phyloP scores from a whole-genome alignment of 257 asterid genomes.

The Solanum rostratum region DNA sequence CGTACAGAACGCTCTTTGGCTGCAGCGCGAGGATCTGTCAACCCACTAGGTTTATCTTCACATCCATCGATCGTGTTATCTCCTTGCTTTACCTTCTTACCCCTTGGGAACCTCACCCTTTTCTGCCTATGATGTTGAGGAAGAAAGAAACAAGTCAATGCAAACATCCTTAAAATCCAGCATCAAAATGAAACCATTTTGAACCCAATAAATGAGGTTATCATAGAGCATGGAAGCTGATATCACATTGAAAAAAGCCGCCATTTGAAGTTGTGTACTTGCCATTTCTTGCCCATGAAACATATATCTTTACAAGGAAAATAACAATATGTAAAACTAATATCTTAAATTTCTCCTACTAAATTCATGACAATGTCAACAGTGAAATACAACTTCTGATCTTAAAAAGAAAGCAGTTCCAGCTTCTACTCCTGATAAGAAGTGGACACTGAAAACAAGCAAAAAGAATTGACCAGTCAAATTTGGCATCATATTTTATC shows the following conservation, averaged over 20 bases:
- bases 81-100: slow-evolving; percentile 66
- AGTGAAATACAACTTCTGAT: background rate
- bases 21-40: slow-evolving; percentile 43
- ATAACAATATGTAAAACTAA: background rate
- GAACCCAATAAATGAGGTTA: background rate
- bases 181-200: background rate
- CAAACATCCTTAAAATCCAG: background rate
- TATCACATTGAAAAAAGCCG: background rate
- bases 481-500: background rate
- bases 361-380: background rate
- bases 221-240: background rate
- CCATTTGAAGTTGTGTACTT: background rate
- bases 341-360: background rate
- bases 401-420: background rate
- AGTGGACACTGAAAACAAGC: background rate
- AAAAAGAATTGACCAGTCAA: background rate
- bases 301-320: background rate
- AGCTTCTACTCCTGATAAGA: background rate
- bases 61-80: slow-evolving; percentile 34
- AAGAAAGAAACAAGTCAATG: background rate
- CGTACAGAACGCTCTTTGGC: slow-evolving; percentile 55
- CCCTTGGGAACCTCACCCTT: slow-evolving; percentile 82
- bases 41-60: slow-evolving; percentile 23
- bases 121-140: slow-evolving; percentile 46
- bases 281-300: background rate